Percentiles rank a stretch among this genome's conserved stretches.
These are phyloP conservation scores for Saturnispora saitoi DNA, from an alignment of 805 yeast species.

Conservation along the genomic window DNA sequence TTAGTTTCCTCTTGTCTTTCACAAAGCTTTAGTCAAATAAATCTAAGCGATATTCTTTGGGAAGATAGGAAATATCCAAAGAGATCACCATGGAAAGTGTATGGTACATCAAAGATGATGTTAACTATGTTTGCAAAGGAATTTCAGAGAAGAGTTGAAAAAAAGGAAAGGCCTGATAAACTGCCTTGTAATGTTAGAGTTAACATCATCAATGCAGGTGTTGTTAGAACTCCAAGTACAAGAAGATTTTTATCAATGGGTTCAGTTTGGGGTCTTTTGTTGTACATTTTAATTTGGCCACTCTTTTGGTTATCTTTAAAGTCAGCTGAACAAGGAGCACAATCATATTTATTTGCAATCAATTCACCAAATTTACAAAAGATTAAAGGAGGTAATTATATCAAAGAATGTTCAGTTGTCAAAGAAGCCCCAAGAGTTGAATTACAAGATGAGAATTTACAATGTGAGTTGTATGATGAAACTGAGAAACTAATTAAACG, in stretches of 20 bases:
- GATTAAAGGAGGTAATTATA: slow-evolving; percentile 55
- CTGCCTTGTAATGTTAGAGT: slow-evolving; percentile 63
- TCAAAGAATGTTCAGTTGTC: slow-evolving; percentile 62
- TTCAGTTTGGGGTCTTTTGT: slow-evolving; percentile 45
- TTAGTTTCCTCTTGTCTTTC: slow-evolving; percentile 71
- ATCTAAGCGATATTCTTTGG: slow-evolving; percentile 57
- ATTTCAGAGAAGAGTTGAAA: slow-evolving; percentile 56
- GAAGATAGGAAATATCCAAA: slow-evolving; percentile 48
- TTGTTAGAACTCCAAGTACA: slow-evolving; percentile 82
- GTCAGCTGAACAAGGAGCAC: slow-evolving; percentile 71
- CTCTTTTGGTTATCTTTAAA: slow-evolving; percentile 76
- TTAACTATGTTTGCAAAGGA: slow-evolving; percentile 70
- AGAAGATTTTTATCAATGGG: slow-evolving; percentile 76
- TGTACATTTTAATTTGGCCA: slow-evolving; percentile 69
- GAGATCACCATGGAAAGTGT: slow-evolving; percentile 61
- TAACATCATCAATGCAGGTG: slow-evolving; percentile 81
- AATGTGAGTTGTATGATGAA: slow-evolving; percentile 47
- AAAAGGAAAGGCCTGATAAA: slow-evolving; percentile 59
- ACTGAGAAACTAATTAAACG: slow-evolving; percentile 50
- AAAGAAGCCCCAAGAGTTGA: slow-evolving; percentile 51
- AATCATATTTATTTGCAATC: slow-evolving; percentile 60
- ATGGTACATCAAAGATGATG: slow-evolving; percentile 76
- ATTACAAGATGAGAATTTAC: slow-evolving; percentile 50
- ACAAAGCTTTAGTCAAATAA: slow-evolving; percentile 64
- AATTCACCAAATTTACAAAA: slow-evolving; percentile 63